These are phyloP conservation scores for Cladophialophora bantiana DNA, from an alignment of 2,329 filamentous ascomycete genomes.

Conservation along the genomic window DNA sequence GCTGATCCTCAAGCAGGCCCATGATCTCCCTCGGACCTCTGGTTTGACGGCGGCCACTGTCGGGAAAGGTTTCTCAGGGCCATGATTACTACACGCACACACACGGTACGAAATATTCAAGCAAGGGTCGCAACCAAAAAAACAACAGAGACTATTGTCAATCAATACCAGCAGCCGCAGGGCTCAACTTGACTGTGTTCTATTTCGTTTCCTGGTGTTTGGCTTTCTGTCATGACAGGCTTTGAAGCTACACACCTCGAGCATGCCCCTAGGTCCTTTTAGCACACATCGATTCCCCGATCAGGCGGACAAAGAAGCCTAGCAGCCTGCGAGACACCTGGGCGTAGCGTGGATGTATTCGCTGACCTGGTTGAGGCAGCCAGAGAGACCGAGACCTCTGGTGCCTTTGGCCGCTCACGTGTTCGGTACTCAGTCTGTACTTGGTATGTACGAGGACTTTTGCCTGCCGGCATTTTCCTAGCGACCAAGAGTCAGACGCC, in stretches of 20 bases:
- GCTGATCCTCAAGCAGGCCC: constrained; percentile 6
- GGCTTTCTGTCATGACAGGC: neutral
- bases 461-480: neutral
- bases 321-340: neutral
- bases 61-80: neutral
- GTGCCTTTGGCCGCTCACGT: neutral
- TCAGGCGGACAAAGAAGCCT: neutral
- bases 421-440: neutral
- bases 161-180: neutral
- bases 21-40: neutral
- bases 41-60: neutral
- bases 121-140: neutral
- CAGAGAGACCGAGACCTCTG: neutral
- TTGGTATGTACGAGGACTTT: neutral
- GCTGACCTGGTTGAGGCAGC: neutral
- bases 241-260: neutral
- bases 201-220: neutral
- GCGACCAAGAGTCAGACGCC: neutral
- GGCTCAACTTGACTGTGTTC: neutral
- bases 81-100: neutral
- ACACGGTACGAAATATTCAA: neutral
- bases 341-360: neutral
- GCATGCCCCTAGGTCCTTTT: no score
- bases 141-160: neutral
- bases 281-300: no score